Base-by-base conservation (phyloP, 2,329 filamentous ascomycete genomes). In the Laburnicola sp. region DNA sequence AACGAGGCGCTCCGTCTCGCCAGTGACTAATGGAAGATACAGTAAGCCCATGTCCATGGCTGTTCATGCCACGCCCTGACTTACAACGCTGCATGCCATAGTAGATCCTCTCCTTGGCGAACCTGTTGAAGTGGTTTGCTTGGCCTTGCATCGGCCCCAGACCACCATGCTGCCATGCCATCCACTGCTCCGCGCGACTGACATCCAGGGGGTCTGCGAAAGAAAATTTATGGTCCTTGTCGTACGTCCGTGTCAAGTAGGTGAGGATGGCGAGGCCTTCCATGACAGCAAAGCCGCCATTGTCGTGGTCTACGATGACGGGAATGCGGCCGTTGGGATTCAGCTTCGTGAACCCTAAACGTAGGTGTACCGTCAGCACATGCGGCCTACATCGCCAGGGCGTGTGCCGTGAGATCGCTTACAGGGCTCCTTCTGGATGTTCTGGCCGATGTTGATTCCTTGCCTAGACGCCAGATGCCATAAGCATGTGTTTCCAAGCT, bases 281-380 rank as follows among this genome's bases (percentile, higher is more conserved):
- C 61, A 75, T 71, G 41, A 78, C 83, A 37, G 80, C 72, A 45
- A 87, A 82, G 40, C 72, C 79, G 49, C 75, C 74, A 54, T 82
- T 79, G 69, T 87, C 83, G 58, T 88, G 85, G 72, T 88, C 85
- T 27, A 87, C 79, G 40, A 88, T 80, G 40, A 81, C 84, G 2
- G 85, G 84, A 59, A 87, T 86, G 11, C 84, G 79, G 2, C 85
- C 85, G 68, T 88, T 88, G 32, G 85, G 84, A 52, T 80, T 80
- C 27, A 85, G 65, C 32, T 80, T 80, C 0, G 79, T 83, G 74
- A 82, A 88, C 85, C 43, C 43, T 45, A 16, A 3, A 16, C 25
- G 38, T 16, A n/a, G n/a, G 23, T 10, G 6, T 30, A 6, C 25
- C n/a, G 26, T 45, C 26, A 45, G 43, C 34, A 8, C 26, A 23